A percentile compares a stretch with the other conserved stretches of the same genome.
These are phyloP conservation scores for Neocatenulostroma microsporum DNA, from an alignment of 2,329 filamentous ascomycete genomes.

Conservation along the genomic window DNA sequence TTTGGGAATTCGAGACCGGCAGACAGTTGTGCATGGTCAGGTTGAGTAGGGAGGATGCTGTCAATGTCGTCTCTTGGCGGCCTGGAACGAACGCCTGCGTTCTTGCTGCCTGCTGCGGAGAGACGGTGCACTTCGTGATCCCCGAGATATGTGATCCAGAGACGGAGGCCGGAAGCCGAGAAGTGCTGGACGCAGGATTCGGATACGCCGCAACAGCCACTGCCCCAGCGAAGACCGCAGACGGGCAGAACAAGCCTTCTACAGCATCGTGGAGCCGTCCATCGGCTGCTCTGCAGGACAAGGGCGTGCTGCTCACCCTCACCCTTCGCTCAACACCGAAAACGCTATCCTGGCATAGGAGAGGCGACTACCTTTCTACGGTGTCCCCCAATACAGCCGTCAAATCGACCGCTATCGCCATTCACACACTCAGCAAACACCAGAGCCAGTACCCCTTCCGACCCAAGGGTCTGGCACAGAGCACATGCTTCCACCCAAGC, in stretches of 20 bases:
- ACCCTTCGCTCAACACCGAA: conserved; percentile 65
- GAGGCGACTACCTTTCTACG: conserved; percentile 88
- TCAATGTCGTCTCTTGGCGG: conserved; percentile 84
- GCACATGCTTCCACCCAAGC: conserved; percentile 88
- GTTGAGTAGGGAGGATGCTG: conserved; percentile 66
- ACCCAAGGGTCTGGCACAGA: conserved; percentile 68
- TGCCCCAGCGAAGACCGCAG: conserved; percentile 40
- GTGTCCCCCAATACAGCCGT: conserved; percentile 73
- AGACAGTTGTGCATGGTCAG: conserved; percentile 80
- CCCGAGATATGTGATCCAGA: conserved; percentile 36
- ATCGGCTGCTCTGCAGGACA: conserved; percentile 61
- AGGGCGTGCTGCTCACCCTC: conserved; percentile 70
- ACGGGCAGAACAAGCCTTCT: conserved; percentile 57
- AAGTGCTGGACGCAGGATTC: conserved; percentile 79
- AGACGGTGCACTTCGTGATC: conserved; percentile 77
- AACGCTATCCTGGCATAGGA: conserved; percentile 85
- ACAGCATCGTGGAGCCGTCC: conserved; percentile 80
- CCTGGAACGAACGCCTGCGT: conserved; percentile 69
- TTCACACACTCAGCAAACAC: conserved; percentile 93
- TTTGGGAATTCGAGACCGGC: conserved; percentile 83
- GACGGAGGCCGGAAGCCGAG: conserved; percentile 64
- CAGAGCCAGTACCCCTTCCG: conserved; percentile 92
- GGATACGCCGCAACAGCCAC: conserved; percentile 72
- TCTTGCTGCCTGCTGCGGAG: conserved; percentile 73
- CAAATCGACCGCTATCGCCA: conserved; percentile 64